phyloP scores from a whole-genome alignment of 2,329 filamentous ascomycete genomes.

The Paecilomyces fulvus region DNA sequence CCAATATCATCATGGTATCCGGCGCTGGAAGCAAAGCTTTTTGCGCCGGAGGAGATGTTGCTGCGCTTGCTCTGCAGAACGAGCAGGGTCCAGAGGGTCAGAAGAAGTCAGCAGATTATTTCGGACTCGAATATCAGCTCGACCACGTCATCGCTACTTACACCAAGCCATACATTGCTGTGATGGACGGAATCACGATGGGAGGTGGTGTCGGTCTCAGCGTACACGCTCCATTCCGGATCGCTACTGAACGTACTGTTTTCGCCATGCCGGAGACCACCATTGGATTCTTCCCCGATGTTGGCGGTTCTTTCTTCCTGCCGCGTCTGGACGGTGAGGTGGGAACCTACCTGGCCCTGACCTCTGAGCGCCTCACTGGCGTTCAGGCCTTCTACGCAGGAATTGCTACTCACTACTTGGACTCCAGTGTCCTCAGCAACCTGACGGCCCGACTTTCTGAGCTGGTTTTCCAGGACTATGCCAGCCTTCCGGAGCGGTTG shows the following conservation, averaged over 20 bases:
- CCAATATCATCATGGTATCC: constrained; percentile 87
- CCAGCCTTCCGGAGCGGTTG: constrained; percentile 54
- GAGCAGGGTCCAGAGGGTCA: constrained; percentile 59
- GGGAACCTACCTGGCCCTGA: constrained; percentile 89
- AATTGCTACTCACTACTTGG: constrained; percentile 89
- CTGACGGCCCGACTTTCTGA: constrained; percentile 82
- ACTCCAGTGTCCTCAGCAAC: constrained; percentile 75
- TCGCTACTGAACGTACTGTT: constrained; percentile 88
- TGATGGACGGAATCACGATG: constrained; percentile 99
- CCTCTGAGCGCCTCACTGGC: constrained; percentile 73
- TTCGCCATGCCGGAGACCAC: constrained; percentile 99
- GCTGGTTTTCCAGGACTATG: constrained; percentile 75
- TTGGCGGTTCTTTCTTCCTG: constrained; percentile 93
- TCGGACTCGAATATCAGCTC: constrained; percentile 89
- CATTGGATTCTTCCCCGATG: constrained; percentile 98
- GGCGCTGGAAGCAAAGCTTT: constrained; percentile 77
- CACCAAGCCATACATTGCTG: constrained; percentile 81
- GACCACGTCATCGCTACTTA: constrained; percentile 95
- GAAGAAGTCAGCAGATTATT: constrained; percentile 72
- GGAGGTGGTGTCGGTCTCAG: constrained; percentile 91
- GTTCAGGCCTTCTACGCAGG: constrained; percentile 84
- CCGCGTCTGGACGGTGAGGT: constrained; percentile 77
- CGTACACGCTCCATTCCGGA: constrained; percentile 89
- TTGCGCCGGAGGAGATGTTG: constrained; percentile 89
- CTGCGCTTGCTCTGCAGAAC: constrained; percentile 67